phyloP scores from a whole-genome alignment of 192 early-diverging fungal species.

The Coemansia furcata region DNA sequence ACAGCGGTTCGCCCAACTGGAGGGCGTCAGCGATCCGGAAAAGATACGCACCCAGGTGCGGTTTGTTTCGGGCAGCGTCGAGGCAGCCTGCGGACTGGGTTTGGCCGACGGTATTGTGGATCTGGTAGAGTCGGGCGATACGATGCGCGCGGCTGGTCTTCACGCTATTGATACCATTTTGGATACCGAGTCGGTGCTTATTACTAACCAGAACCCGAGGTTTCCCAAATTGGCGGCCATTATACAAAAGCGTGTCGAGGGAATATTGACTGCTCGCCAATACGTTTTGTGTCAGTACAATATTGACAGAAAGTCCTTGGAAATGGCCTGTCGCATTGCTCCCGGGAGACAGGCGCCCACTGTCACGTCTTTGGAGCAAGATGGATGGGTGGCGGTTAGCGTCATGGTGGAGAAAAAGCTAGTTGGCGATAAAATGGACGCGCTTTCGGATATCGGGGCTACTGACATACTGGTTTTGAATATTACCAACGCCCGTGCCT shows the following conservation, averaged over 20 bases:
- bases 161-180: constrained; percentile 83
- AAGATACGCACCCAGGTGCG: constrained; percentile 68
- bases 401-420: constrained; percentile 83
- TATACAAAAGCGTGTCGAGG: constrained; percentile 82
- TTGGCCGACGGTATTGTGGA: constrained; percentile 92
- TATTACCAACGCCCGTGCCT: constrained; percentile 78
- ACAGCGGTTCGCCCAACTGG: constrained; percentile 73
- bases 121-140: constrained; percentile 91
- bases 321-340: constrained; percentile 69
- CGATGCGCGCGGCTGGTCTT: constrained; percentile 97
- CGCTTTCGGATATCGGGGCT: constrained; percentile 80
- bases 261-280: constrained; percentile 82
- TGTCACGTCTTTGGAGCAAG: constrained; percentile 78
- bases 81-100: constrained; percentile 94
- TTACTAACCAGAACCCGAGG: constrained; percentile 75
- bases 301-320: constrained; percentile 64
- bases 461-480: constrained; percentile 85
- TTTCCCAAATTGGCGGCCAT: constrained; percentile 77
- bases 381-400: constrained; percentile 86
- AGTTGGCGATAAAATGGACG: constrained; percentile 90
- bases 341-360: constrained; percentile 95
- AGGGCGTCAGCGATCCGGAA: constrained; percentile 54
- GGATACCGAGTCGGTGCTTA: constrained; percentile 83
- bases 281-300: constrained; percentile 96
- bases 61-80: constrained; percentile 92